phyloP scores from a whole-genome alignment of 257 asterid genomes.

The Gynochthodes officinalis region DNA sequence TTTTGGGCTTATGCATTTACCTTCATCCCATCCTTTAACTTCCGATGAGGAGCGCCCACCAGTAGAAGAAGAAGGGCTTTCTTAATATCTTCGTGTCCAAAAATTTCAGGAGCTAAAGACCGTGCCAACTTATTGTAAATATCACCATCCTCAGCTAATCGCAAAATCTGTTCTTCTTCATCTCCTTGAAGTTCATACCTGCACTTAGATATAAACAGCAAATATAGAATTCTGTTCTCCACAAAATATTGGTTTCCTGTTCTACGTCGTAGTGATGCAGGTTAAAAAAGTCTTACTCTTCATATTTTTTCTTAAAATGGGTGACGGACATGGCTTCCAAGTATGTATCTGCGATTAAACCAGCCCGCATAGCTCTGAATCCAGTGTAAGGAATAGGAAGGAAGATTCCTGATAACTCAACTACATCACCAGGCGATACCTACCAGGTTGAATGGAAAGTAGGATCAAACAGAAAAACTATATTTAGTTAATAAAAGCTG shows the following conservation, averaged over 20 bases:
- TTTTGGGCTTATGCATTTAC: slow-evolving; percentile 30
- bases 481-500: neutral
- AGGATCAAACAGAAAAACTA: neutral
- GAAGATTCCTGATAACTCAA: slow-evolving; percentile 93
- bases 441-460: slow-evolving; percentile 29
- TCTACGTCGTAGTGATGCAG: slow-evolving; percentile 4
- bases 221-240: neutral
- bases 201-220: slow-evolving; percentile 12
- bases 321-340: slow-evolving; percentile 90
- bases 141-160: slow-evolving; percentile 92
- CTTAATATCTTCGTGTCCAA: slow-evolving; percentile 90
- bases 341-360: slow-evolving; percentile 95
- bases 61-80: slow-evolving; percentile 96
- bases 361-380: slow-evolving; percentile 99
- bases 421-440: slow-evolving; percentile 94
- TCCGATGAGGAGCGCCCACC: slow-evolving; percentile 96
- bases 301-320: slow-evolving; percentile 95
- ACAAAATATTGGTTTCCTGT: slow-evolving; percentile 4
- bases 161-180: slow-evolving; percentile 75
- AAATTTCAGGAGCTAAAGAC: slow-evolving; percentile 92
- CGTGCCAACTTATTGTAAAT: slow-evolving; percentile 74
- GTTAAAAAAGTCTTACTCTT: slow-evolving; percentile 59
- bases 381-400: slow-evolving; percentile 97
- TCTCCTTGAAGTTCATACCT: slow-evolving; percentile 71
- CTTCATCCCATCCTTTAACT: slow-evolving; percentile 96